Conservation (phyloP, 305 asterid genomes). For the Fraxinus albicans region DNA sequence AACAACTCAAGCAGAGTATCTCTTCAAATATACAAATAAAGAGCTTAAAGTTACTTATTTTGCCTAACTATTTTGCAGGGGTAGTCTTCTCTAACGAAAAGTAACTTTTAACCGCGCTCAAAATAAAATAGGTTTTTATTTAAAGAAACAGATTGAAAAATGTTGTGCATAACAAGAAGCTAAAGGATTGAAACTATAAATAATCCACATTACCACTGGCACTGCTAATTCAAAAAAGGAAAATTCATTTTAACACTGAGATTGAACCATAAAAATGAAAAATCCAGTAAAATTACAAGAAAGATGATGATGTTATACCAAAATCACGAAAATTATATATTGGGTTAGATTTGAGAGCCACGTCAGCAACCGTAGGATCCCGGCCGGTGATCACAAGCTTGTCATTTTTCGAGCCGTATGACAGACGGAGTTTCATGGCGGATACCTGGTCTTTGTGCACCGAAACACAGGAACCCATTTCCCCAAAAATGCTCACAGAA, state of each 20-base stretch:
- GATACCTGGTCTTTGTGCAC: conserved; percentile 41
- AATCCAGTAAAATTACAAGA: neutral
- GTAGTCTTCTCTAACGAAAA: too few relatives aligned
- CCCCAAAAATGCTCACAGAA: neutral
- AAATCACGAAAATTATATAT: neutral
- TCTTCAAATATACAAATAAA: neutral
- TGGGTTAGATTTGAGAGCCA: conserved; percentile 5
- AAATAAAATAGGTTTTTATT: neutral
- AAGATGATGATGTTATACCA: conserved; percentile 10
- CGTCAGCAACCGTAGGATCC: conserved; percentile 9
- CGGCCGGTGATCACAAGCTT: conserved; percentile 27
- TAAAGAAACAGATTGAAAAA: neutral
- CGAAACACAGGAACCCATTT: conserved; percentile 75
- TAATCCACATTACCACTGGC: neutral
- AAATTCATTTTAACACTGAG: neutral
- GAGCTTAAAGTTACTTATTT: neutral
- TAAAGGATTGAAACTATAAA: neutral
- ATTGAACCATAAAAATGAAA: neutral
- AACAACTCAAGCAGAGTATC: too few relatives aligned
- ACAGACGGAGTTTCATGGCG: conserved; percentile 37
- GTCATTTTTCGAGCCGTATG: conserved; percentile 37
- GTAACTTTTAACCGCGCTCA: neutral
- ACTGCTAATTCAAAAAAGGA: neutral
- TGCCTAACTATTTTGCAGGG: too few relatives aligned
- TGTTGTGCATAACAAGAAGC: neutral